These are phyloP conservation scores for Pseudogymnoascus sp. DNA, from an alignment of 2,329 filamentous ascomycete genomes.

Conservation along the genomic window DNA sequence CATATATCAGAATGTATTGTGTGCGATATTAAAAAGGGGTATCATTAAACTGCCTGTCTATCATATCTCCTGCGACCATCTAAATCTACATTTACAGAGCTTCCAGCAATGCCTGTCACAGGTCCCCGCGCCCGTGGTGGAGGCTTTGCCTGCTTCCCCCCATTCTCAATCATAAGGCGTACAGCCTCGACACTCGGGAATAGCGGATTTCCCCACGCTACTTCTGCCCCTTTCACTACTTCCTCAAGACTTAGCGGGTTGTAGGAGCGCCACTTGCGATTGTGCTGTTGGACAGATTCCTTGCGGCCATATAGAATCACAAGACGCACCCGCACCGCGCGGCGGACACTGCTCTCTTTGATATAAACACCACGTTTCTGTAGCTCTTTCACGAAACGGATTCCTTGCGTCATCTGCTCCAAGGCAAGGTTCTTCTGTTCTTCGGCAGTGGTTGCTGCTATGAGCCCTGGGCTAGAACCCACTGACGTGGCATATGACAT, in stretches of 20 bases:
- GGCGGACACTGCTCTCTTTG: slow-evolving; percentile 14
- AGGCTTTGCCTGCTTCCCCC: not conserved
- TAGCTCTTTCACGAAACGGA: slow-evolving; percentile 23
- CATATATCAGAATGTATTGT: not conserved
- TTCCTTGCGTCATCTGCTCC: slow-evolving; percentile 21
- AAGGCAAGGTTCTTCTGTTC: slow-evolving; percentile 2
- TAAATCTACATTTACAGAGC: slow-evolving; percentile 1
- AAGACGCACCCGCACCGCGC: slow-evolving; percentile 23
- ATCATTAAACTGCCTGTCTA: slow-evolving; percentile 7
- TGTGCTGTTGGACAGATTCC: slow-evolving; percentile 18
- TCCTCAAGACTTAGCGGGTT: slow-evolving; percentile 15
- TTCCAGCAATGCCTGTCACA: not conserved
- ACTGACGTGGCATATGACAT: not conserved
- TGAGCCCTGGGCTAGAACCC: not conserved
- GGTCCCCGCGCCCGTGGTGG: not conserved
- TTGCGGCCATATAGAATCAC: slow-evolving; percentile 23
- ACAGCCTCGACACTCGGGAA: slow-evolving; percentile 8
- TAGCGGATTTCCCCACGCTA: slow-evolving; percentile 17
- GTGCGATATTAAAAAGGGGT: slow-evolving; percentile 1
- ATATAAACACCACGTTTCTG: slow-evolving; percentile 13
- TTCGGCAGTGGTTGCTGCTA: not conserved
- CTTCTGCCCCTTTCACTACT: slow-evolving; percentile 19
- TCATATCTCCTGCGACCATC: not conserved
- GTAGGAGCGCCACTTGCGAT: slow-evolving; percentile 15
- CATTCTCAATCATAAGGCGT: slow-evolving; percentile 1